These are phyloP conservation scores for Tricladium varicosporioides DNA, from an alignment of 2,329 filamentous ascomycete genomes.

Conservation along the genomic window DNA sequence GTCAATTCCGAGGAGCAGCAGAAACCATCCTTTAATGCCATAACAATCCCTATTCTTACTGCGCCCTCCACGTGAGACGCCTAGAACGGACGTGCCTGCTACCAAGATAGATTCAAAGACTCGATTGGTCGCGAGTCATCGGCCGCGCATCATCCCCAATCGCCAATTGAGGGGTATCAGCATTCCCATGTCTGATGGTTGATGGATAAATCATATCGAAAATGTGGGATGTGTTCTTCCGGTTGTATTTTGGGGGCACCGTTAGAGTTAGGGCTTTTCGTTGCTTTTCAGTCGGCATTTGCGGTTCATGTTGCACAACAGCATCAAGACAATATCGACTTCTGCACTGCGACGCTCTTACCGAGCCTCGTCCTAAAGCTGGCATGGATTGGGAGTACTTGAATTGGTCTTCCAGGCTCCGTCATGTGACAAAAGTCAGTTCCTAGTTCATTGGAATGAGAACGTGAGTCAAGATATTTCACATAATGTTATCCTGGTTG, in stretches of 20 bases:
- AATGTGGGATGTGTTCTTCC: neutral
- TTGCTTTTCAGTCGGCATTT: no score
- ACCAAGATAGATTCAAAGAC: neutral
- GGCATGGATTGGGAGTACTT: no score
- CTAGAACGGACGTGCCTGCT: neutral
- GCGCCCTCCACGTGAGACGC: neutral
- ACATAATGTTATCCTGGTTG: no score
- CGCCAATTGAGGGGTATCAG: neutral
- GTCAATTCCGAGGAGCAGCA: neutral
- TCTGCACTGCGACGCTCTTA: no score
- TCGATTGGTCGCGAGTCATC: neutral
- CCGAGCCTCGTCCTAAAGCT: no score
- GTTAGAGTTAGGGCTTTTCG: no score
- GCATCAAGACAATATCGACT: no score
- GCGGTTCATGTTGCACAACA: no score
- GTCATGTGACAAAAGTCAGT: no score
- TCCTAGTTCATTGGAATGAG: no score
- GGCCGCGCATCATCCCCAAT: neutral
- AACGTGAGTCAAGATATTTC: no score
- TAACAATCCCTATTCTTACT: neutral
- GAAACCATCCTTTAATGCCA: neutral
- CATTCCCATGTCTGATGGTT: neutral
- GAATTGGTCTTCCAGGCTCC: no score
- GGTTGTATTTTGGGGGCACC: neutral
- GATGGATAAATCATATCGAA: neutral